These are phyloP conservation scores for Beverwykella pulmonaria DNA, from an alignment of 495 filamentous ascomycete genomes.

Conservation along the genomic window DNA sequence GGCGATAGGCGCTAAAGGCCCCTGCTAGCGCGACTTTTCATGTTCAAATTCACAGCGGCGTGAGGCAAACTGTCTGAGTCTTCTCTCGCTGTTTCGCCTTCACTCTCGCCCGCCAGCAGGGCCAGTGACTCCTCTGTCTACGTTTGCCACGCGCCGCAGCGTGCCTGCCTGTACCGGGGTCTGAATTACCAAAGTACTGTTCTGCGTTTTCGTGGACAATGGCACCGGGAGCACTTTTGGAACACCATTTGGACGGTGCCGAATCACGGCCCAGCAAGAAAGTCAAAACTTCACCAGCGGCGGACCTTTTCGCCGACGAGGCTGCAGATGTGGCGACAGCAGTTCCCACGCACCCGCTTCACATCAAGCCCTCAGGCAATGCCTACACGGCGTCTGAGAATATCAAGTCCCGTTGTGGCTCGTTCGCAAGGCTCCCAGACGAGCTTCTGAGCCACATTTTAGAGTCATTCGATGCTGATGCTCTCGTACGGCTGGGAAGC, in stretches of 20 bases:
- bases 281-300: conserved; percentile 30
- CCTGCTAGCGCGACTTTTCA: neutral
- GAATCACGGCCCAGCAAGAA: conserved; percentile 39
- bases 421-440: conserved; percentile 70
- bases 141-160: neutral
- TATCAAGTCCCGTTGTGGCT: conserved; percentile 66
- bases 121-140: neutral
- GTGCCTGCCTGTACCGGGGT: neutral
- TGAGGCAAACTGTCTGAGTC: conserved; percentile 6
- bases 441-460: conserved; percentile 77
- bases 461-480: conserved; percentile 68
- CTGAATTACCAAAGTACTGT: neutral
- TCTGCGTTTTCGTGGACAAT: neutral
- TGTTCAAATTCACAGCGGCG: neutral
- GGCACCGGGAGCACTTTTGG: conserved; percentile 28
- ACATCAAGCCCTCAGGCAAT: conserved; percentile 88
- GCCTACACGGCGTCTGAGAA: conserved; percentile 67
- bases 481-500: conserved; percentile 68
- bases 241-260: conserved; percentile 7
- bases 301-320: conserved; percentile 12
- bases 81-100: neutral
- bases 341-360: conserved; percentile 74
- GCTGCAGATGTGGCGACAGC: conserved; percentile 40
- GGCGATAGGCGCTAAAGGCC: conserved; percentile 19
- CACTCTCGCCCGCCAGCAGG: neutral